phyloP scores from a whole-genome alignment of 768 basidiomycete genomes.

The Leccinum incarnatum region DNA sequence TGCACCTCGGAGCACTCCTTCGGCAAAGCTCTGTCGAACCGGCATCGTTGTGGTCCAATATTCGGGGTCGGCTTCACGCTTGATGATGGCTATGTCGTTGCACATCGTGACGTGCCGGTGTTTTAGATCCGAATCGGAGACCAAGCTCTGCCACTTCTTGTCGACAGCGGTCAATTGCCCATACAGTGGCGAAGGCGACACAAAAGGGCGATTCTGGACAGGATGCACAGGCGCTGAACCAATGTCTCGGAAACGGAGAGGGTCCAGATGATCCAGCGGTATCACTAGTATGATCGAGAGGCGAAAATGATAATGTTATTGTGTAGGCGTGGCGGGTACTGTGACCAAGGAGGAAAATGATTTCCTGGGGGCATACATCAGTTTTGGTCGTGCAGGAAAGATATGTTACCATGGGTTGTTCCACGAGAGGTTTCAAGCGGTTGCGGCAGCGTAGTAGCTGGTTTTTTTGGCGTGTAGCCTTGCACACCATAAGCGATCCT shows the following conservation, averaged over 20 bases:
- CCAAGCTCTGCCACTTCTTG: too few species aligned
- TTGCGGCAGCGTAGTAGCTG: too few species aligned
- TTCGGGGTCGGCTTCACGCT: neutral
- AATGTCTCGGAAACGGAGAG: constrained; percentile 10
- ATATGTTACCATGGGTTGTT: too few species aligned
- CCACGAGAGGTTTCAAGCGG: too few species aligned
- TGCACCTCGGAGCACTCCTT: neutral
- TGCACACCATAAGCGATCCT: too few species aligned
- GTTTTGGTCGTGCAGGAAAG: too few species aligned
- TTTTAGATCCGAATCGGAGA: neutral
- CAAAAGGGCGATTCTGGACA: constrained; percentile 18
- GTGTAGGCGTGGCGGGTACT: too few species aligned
- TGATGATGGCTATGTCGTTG: neutral
- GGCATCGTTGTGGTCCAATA: neutral
- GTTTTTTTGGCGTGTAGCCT: too few species aligned
- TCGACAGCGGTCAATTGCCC: neutral
- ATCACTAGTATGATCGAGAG: neutral
- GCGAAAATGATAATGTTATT: neutral
- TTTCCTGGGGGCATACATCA: too few species aligned
- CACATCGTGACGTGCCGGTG: neutral
- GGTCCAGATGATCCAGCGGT: neutral
- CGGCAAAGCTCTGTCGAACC: neutral
- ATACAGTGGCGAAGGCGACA: neutral
- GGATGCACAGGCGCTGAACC: constrained; percentile 11
- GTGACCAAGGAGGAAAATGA: too few species aligned